Evolutionary conservation across 108 stramenopile genomes (phyloP), one percentile per base, ranked within the genome.

Genomic region (Pseudonitzschia pungens): DNA sequence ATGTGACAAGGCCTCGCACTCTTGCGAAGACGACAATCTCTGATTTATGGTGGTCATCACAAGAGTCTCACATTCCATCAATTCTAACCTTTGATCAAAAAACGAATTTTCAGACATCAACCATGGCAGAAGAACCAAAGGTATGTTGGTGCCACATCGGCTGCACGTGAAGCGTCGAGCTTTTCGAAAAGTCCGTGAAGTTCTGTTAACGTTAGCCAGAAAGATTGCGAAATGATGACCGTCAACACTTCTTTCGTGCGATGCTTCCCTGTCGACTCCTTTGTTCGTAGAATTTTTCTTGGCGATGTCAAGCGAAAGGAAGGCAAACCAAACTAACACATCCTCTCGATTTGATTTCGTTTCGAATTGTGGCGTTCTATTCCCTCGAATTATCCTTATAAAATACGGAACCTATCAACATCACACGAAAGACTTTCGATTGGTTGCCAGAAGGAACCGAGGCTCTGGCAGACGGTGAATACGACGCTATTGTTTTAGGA

Each of bases 401-500:
- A n/a, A n/a, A 18, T 48, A 2, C 45, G 45, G 1, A 14, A 48
- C 45, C 1, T 10, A 14, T 10, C 45, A 2, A 18, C 45, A 11
- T 12, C 1, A 14, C 45, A 4, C 45, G 15, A n/a, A 6, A 68
- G 67, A 85, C 82, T 33, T 93, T 91, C 73, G 90, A 92, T 56
- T 96, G 95, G 95, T 87, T 96, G 64, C 92, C 92, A 11, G 92
- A 92, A 68, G 96, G 96, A 58, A 96, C 93, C 84, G 91, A 95
- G 65, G 73, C 96, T 36, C 83, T 99, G 26, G 99, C 99, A 10
- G 99, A 99, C 77, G 99, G 98, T 6, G 96, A 99, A 78, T 99
- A 99, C 82, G 99, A 99, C 81, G 96, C 94, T 52, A 99, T 99
- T 84, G 88, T 99, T 33, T 86, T 98, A 75, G 98, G 98, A 26